Conservation (phyloP, 2,329 filamentous ascomycete species). For the Cladorrhinum sp. region DNA sequence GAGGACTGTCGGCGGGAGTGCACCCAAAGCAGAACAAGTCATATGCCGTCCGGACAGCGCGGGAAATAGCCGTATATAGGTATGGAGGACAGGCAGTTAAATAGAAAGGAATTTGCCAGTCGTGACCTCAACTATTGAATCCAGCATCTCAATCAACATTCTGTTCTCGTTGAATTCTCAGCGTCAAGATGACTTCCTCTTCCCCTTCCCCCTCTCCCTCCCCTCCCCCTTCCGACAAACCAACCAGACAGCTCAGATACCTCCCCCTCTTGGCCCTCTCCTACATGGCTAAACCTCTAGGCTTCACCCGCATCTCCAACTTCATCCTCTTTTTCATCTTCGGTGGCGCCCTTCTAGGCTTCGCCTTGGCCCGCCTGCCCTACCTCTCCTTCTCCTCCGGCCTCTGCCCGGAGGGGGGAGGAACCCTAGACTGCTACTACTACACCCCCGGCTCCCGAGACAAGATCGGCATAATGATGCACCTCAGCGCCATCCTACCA, state of each 20-base stretch:
- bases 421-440: slow-evolving; percentile 35
- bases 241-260: not conserved
- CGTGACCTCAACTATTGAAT: not conserved
- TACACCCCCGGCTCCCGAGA: slow-evolving; percentile 30
- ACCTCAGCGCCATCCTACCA: slow-evolving; percentile 46
- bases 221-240: not conserved
- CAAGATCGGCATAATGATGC: slow-evolving; percentile 43
- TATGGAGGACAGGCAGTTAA: too few species aligned
- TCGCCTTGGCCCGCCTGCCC: slow-evolving; percentile 46
- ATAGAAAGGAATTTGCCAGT: too few species aligned
- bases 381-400: slow-evolving; percentile 47
- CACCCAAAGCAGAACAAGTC: too few species aligned
- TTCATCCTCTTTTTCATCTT: slow-evolving; percentile 53
- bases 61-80: too few species aligned
- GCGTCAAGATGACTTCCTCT: too few species aligned
- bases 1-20: too few species aligned
- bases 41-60: too few species aligned
- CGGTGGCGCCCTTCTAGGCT: slow-evolving; percentile 44
- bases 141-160: not conserved
- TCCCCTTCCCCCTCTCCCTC: too few species aligned
- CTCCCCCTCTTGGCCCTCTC: not conserved
- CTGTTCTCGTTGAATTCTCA: too few species aligned
- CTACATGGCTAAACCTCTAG: slow-evolving; percentile 32
- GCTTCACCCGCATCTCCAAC: slow-evolving; percentile 57
- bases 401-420: slow-evolving; percentile 31